These are phyloP conservation scores for Arthrinium puccinioides DNA, from an alignment of 2,329 filamentous ascomycete genomes.

Conservation along the genomic window DNA sequence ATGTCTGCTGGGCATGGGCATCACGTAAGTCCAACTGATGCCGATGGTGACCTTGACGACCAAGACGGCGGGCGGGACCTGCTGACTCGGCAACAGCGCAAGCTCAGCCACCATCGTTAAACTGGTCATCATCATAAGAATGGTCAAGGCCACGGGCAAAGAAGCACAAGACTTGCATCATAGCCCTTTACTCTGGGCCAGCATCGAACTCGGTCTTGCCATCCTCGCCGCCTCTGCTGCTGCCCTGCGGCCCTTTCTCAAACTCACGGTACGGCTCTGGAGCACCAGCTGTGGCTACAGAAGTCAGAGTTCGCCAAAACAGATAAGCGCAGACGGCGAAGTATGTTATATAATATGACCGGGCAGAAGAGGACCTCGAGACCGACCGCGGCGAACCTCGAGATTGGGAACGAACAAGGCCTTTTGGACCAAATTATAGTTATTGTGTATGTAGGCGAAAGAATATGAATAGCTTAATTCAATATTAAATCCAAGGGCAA, in stretches of 20 bases:
- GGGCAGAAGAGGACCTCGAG: too few species aligned
- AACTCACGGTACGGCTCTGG: too few species aligned
- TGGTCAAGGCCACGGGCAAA: slow-evolving; percentile 13
- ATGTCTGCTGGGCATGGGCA: slow-evolving; percentile 20
- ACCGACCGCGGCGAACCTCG: too few species aligned
- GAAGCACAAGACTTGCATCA: slow-evolving; percentile 18
- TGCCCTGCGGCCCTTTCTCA: slow-evolving; percentile 21
- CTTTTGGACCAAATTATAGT: too few species aligned
- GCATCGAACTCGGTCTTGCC: slow-evolving; percentile 22
- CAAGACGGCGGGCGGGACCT: not conserved
- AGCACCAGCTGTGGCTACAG: too few species aligned
- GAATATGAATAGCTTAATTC: too few species aligned
- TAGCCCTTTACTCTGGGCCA: slow-evolving; percentile 23
- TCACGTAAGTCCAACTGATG: slow-evolving; percentile 22
- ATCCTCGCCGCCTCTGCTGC: slow-evolving; percentile 22
- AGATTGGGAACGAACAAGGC: too few species aligned
- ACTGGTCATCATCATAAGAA: slow-evolving; percentile 20
- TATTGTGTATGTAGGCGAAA: too few species aligned
- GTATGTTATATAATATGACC: too few species aligned
- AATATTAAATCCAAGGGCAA: too few species aligned
- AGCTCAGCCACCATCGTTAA: slow-evolving; percentile 26
- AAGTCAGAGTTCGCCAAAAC: too few species aligned
- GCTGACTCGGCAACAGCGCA: slow-evolving; percentile 12
- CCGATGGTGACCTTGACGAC: not conserved
- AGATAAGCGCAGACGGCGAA: too few species aligned